A percentile compares a stretch with the other conserved stretches of the same genome.
phyloP scores from a whole-genome alignment of 441 rosid genomes.

The Erodium texanum region DNA sequence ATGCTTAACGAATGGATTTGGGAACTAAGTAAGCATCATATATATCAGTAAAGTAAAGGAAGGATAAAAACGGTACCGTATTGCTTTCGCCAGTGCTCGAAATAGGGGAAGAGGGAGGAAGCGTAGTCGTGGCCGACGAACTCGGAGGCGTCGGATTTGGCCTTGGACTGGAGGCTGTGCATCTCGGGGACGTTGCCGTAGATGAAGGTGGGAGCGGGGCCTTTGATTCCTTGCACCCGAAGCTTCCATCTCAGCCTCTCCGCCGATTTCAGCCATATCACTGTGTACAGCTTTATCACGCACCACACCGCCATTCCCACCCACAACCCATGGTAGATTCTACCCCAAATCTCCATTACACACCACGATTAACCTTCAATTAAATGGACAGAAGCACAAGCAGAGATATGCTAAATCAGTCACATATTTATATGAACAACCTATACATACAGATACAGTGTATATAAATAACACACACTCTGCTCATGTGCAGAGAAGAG shows the following conservation, averaged over 20 bases:
- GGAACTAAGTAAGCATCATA: too few species aligned
- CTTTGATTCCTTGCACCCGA: conserved; percentile 48
- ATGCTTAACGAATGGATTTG: neutral
- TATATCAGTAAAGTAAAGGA: too few species aligned
- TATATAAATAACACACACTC: too few species aligned
- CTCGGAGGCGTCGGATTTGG: conserved; percentile 16
- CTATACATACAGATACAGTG: too few species aligned
- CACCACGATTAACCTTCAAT: neutral
- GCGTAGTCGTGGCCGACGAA: conserved; percentile 58
- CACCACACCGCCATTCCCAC: neutral
- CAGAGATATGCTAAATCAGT: too few species aligned
- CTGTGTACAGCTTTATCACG: neutral
- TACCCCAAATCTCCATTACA: neutral
- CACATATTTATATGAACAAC: too few species aligned
- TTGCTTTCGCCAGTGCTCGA: conserved; percentile 61
- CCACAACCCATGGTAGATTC: neutral
- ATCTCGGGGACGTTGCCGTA: conserved; percentile 63
- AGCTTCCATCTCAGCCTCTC: conserved; percentile 40
- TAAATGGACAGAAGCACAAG: too few species aligned
- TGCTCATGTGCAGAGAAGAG: too few species aligned
- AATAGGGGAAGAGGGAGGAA: conserved; percentile 60
- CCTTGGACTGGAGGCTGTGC: conserved; percentile 39
- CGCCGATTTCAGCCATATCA: conserved; percentile 23
- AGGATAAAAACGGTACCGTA: conserved; percentile 37
- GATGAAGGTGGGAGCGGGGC: conserved; percentile 51